These are phyloP conservation scores for Eucalyptus viminalis DNA, from an alignment of 345 rosid genomes.

Conservation along the genomic window DNA sequence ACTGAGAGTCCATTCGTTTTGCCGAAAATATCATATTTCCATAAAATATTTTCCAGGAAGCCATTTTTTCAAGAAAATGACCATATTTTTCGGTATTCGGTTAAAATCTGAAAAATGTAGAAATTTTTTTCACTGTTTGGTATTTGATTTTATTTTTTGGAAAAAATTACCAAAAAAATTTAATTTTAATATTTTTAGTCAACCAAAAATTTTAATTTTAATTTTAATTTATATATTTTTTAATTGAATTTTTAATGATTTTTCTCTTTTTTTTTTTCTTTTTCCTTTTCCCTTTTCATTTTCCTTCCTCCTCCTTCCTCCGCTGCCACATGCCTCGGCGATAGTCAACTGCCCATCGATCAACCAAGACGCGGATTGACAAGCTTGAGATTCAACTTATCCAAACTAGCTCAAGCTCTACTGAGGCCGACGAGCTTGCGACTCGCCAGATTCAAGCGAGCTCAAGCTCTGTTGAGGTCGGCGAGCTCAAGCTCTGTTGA, in stretches of 20 bases:
- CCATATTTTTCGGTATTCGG: fast-evolving
- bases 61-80: no score
- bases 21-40: no score
- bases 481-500: fast-evolving
- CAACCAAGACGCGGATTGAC: fast-evolving
- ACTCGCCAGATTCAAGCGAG: fast-evolving
- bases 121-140: fast-evolving
- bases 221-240: no score
- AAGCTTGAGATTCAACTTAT: fast-evolving
- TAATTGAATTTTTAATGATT: no score
- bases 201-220: no score
- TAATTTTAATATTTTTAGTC: no score
- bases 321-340: fast-evolving
- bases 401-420: fast-evolving
- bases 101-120: no score
- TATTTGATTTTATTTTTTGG: no score
- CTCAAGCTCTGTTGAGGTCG: fast-evolving
- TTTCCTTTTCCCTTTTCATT: no score
- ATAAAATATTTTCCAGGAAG: fast-evolving
- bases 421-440: fast-evolving
- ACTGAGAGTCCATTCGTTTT: no score
- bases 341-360: fast-evolving
- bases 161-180: no score
- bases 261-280: fast-evolving
- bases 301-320: neutral